These are phyloP conservation scores for Ceratobasidium sp. DNA, from an alignment of 1,284 basidiomycete species.

Conservation along the genomic window DNA sequence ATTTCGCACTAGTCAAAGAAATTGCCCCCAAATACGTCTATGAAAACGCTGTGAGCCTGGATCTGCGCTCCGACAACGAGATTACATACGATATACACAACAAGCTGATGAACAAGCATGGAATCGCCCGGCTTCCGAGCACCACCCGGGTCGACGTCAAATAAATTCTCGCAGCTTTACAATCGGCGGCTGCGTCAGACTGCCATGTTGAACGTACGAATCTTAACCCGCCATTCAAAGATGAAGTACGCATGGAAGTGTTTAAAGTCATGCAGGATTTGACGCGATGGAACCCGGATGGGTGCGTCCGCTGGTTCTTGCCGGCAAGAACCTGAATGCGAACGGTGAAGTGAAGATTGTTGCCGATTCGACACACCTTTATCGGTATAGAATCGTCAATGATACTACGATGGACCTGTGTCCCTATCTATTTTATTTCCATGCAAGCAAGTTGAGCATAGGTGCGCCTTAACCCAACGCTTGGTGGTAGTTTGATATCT, in stretches of 20 bases:
- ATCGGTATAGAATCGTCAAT: slow-evolving; percentile 58
- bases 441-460: slow-evolving; percentile 59
- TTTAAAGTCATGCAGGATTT: slow-evolving; percentile 52
- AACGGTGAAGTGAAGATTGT: slow-evolving; percentile 56
- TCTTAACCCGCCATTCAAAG: background rate
- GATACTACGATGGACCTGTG: slow-evolving; percentile 58
- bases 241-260: slow-evolving; percentile 7
- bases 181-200: slow-evolving; percentile 3
- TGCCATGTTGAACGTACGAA: slow-evolving; percentile 20
- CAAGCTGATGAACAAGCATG: background rate
- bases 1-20: too few species aligned
- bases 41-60: too few species aligned
- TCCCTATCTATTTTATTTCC: slow-evolving; percentile 62
- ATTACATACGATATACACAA: slow-evolving; percentile 6
- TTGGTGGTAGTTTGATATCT: too few species aligned
- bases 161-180: background rate
- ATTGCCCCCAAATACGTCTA: too few species aligned
- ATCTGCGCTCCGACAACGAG: background rate
- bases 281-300: slow-evolving; percentile 58
- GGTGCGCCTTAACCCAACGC: slow-evolving; percentile 47
- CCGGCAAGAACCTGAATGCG: slow-evolving; percentile 56
- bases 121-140: background rate
- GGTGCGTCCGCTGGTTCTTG: slow-evolving; percentile 50
- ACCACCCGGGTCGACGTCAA: background rate
- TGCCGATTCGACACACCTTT: slow-evolving; percentile 53